A percentile compares a stretch with the other conserved stretches of the same genome.
Evolutionary conservation across 768 basidiomycete species (phyloP).

Genomic region (Trametes villosa): DNA sequence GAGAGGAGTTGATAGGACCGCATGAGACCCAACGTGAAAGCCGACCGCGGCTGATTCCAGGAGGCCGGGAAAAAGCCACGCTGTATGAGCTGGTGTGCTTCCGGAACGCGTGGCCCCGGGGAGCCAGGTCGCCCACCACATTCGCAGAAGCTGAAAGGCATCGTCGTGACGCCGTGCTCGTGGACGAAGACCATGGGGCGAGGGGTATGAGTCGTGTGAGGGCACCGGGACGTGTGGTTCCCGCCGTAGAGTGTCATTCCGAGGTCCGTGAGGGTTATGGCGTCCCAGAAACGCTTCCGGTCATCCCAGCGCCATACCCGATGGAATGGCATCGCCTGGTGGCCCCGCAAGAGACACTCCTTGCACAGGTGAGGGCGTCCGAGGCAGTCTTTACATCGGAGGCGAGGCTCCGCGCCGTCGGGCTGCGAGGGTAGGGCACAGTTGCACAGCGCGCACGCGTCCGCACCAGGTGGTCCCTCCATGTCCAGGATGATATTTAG

Average conservation of each 20-base stretch:
- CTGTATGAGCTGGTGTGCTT: conserved; percentile 1
- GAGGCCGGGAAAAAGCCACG: not conserved
- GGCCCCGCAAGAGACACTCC: not conserved
- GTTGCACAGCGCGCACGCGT: not conserved
- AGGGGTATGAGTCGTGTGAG: not conserved
- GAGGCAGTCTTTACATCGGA: not conserved
- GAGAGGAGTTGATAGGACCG: too few relatives aligned
- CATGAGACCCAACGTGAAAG: not conserved
- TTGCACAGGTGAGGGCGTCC: not conserved
- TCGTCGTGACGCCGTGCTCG: not conserved
- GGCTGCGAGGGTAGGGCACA: not conserved
- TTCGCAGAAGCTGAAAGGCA: not conserved
- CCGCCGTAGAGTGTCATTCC: not conserved
- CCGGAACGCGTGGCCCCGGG: not conserved
- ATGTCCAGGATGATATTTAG: not conserved
- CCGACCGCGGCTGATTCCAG: not conserved
- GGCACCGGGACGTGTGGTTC: not conserved
- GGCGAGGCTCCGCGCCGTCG: not conserved
- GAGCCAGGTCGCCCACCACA: not conserved
- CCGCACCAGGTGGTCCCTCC: not conserved
- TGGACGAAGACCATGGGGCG: too few relatives aligned
- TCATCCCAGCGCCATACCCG: not conserved
- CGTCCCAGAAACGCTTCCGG: not conserved
- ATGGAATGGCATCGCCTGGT: not conserved
- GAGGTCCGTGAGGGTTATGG: not conserved